phyloP scores from a whole-genome alignment of 2,329 filamentous ascomycete species.

The Botrytis tulipae region DNA sequence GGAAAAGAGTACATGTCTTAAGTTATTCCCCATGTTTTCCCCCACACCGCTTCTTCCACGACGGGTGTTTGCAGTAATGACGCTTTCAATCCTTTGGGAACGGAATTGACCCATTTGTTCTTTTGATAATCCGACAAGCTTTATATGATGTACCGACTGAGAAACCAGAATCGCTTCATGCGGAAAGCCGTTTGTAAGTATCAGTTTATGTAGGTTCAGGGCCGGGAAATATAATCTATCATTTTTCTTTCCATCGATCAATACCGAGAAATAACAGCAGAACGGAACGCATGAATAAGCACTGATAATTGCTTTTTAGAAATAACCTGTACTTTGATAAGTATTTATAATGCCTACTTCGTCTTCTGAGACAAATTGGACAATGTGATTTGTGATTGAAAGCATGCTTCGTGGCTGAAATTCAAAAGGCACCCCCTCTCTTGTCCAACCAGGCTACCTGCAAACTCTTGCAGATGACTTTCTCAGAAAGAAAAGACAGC shows the following conservation, averaged over 20 bases:
- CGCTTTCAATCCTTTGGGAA: background rate
- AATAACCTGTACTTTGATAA: background rate
- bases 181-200: constrained; percentile 6
- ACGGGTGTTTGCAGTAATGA: constrained; percentile 8
- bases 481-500: background rate
- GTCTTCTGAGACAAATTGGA: background rate
- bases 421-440: background rate
- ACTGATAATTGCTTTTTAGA: background rate
- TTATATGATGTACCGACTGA: constrained; percentile 11
- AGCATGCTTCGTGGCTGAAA: constrained; percentile 16
- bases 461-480: constrained; percentile 20
- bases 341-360: constrained; percentile 6
- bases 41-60: constrained; percentile 15
- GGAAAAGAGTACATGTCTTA: background rate
- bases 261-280: background rate
- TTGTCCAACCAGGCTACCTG: background rate
- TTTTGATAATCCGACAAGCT: constrained; percentile 15
- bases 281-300: constrained; percentile 6
- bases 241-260: constrained; percentile 1
- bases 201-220: background rate
- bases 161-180: background rate
- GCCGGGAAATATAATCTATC: constrained; percentile 12
- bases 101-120: background rate
- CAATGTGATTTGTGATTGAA: constrained; percentile 19
- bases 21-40: background rate